These are phyloP conservation scores for Porphyra umbilicalis DNA, from an alignment of 31 red algal species.

Conservation along the genomic window DNA sequence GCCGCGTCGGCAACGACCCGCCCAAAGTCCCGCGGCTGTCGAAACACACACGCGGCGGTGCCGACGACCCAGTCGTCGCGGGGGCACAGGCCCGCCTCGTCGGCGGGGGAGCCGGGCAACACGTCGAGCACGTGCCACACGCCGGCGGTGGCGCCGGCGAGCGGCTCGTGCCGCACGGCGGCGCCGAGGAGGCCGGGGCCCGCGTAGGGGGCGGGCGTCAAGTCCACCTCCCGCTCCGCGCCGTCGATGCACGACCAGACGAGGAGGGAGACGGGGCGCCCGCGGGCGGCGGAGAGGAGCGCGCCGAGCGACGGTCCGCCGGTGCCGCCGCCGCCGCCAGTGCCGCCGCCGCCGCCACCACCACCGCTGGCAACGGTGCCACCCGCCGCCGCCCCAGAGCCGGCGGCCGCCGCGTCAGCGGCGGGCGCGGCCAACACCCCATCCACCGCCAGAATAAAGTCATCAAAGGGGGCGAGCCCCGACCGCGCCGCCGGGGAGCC, in stretches of 20 bases:
- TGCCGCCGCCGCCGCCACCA: not conserved
- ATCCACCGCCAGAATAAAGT: constrained; percentile 86
- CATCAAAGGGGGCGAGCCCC: constrained; percentile 72
- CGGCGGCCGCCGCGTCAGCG: not conserved
- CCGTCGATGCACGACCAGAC: constrained; percentile 63
- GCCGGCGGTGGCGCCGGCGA: constrained; percentile 50
- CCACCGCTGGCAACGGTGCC: not conserved
- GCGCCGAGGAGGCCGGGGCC: constrained; percentile 75
- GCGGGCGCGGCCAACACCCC: constrained; percentile 14
- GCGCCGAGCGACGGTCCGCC: constrained; percentile 51
- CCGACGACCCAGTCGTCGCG: constrained; percentile 81
- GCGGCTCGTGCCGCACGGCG: constrained; percentile 64
- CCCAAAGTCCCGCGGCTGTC: constrained; percentile 35
- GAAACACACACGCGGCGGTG: constrained; percentile 75
- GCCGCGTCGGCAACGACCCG: constrained; percentile 64
- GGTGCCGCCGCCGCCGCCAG: constrained; percentile 17
- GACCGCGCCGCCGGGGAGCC: constrained; percentile 61
- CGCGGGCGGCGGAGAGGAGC: constrained; percentile 39
- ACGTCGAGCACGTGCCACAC: constrained; percentile 77
- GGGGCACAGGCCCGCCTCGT: constrained; percentile 67
- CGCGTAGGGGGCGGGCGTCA: constrained; percentile 55
- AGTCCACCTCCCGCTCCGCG: constrained; percentile 29
- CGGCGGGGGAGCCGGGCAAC: constrained; percentile 59
- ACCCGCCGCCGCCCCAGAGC: not conserved
- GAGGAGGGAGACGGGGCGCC: constrained; percentile 50